Percentiles rank a stretch among this genome's conserved stretches.
Conservation (phyloP, 1,284 basidiomycete genomes). For the Neolentinus lepideus region DNA sequence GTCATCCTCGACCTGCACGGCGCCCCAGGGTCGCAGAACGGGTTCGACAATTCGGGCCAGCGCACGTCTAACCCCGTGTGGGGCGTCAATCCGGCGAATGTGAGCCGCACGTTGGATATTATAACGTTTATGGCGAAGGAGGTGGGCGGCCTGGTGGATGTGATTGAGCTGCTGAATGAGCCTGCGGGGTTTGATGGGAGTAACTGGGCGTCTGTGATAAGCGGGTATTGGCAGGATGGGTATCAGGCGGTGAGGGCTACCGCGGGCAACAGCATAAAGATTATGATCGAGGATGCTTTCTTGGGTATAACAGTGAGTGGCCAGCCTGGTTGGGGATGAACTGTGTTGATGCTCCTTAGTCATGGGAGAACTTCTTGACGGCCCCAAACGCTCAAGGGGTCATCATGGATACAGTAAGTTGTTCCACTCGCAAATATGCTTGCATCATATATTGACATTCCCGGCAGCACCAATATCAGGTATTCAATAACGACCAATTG, state of each 20-base stretch:
- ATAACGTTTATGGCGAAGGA: slow-evolving; percentile 50
- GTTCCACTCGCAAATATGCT: background rate
- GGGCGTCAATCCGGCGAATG: slow-evolving; percentile 48
- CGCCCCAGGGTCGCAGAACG: slow-evolving; percentile 66
- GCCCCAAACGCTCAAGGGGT: slow-evolving; percentile 43
- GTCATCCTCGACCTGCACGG: slow-evolving; percentile 71
- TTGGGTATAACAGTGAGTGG: slow-evolving; percentile 43
- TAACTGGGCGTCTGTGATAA: slow-evolving; percentile 33
- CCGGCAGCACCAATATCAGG: slow-evolving; percentile 68
- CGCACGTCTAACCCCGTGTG: slow-evolving; percentile 56
- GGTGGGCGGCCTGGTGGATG: slow-evolving; percentile 48
- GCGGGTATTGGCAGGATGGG: slow-evolving; percentile 48
- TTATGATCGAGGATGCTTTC: slow-evolving; percentile 75
- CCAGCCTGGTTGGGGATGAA: background rate
- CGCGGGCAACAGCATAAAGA: slow-evolving; percentile 36
- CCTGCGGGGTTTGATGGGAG: slow-evolving; percentile 42
- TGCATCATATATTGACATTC: slow-evolving; percentile 3
- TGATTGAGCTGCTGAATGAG: slow-evolving; percentile 63
- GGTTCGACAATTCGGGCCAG: slow-evolving; percentile 82
- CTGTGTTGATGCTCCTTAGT: slow-evolving; percentile 18
- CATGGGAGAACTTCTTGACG: slow-evolving; percentile 55
- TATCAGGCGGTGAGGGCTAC: slow-evolving; percentile 46
- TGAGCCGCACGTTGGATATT: slow-evolving; percentile 60
- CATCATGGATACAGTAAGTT: slow-evolving; percentile 53
- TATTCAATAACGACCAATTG: slow-evolving; percentile 61